Conservation (phyloP, 2,329 filamentous ascomycete species). For the Xylariaceae sp. region DNA sequence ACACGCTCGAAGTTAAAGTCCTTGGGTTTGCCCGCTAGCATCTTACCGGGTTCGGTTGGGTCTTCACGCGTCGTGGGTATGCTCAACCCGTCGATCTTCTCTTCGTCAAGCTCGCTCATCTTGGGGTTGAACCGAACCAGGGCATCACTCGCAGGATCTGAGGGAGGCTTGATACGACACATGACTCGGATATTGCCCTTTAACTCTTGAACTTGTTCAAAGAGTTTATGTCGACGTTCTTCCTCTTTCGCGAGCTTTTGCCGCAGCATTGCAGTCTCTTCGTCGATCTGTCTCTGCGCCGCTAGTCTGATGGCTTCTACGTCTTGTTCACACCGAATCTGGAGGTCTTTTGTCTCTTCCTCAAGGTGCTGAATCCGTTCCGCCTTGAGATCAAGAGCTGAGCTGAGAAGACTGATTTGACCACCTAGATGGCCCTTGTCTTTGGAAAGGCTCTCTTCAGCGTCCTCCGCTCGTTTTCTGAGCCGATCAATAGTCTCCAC, state of each 20-base stretch:
- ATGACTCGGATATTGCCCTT: constrained; percentile 99
- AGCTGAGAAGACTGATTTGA: constrained; percentile 24
- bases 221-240: constrained; percentile 81
- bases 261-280: constrained; percentile 53
- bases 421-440: constrained; percentile 26
- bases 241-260: constrained; percentile 89
- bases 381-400: constrained; percentile 22
- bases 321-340: constrained; percentile 18
- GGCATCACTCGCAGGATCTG: constrained; percentile 55
- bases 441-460: constrained; percentile 25
- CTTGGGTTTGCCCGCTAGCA: constrained; percentile 71
- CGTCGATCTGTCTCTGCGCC: constrained; percentile 71
- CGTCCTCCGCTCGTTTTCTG: constrained; percentile 24
- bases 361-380: constrained; percentile 24
- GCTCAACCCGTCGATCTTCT: constrained; percentile 82
- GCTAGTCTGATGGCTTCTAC: constrained; percentile 72
- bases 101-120: constrained; percentile 53
- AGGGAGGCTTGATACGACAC: constrained; percentile 82
- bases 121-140: constrained; percentile 76
- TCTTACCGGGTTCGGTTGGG: constrained; percentile 59
- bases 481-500: constrained; percentile 25
- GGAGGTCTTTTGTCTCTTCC: constrained; percentile 18
- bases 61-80: constrained; percentile 79
- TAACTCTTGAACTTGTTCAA: constrained; percentile 96
- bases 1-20: constrained; percentile 92